Evolutionary conservation across 179 eudicot species (phyloP).

Genomic region (Sideroxylon spinosum): DNA sequence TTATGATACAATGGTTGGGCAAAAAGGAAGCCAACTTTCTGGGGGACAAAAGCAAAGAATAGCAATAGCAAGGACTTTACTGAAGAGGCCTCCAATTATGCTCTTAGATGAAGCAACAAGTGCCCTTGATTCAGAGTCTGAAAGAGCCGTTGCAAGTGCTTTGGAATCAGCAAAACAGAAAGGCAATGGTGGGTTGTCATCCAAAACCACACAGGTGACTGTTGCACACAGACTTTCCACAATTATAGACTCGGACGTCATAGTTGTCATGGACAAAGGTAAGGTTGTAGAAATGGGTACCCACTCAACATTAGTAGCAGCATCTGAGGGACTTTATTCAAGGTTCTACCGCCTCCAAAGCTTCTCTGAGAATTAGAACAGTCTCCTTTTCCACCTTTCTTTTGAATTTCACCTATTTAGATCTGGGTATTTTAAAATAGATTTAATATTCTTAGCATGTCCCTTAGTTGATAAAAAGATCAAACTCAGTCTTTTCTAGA

Average conservation of each 20-base stretch:
- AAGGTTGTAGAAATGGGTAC: constrained; percentile 44
- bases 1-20: constrained; percentile 44
- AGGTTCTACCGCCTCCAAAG: constrained; percentile 39
- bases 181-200: background rate
- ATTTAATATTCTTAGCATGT: too few species aligned
- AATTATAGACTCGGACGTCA: constrained; percentile 37
- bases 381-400: too few species aligned
- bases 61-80: constrained; percentile 41
- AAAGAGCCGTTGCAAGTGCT: constrained; percentile 32
- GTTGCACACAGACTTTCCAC: constrained; percentile 42
- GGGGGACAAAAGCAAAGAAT: constrained; percentile 54
- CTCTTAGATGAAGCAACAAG: constrained; percentile 53
- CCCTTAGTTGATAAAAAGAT: too few species aligned
- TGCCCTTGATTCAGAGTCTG: constrained; percentile 50
- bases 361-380: background rate
- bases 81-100: constrained; percentile 41
- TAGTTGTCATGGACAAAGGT: constrained; percentile 51
- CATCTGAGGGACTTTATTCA: constrained; percentile 35
- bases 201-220: constrained; percentile 30
- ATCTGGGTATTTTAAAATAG: too few species aligned
- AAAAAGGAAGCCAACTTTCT: constrained; percentile 52
- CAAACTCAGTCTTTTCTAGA: too few species aligned
- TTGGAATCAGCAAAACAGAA: constrained; percentile 23
- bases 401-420: too few species aligned
- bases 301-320: constrained; percentile 31